Evolutionary conservation across 169 alveolate species (phyloP).

Genomic region (Eimeria falciformis): DNA sequence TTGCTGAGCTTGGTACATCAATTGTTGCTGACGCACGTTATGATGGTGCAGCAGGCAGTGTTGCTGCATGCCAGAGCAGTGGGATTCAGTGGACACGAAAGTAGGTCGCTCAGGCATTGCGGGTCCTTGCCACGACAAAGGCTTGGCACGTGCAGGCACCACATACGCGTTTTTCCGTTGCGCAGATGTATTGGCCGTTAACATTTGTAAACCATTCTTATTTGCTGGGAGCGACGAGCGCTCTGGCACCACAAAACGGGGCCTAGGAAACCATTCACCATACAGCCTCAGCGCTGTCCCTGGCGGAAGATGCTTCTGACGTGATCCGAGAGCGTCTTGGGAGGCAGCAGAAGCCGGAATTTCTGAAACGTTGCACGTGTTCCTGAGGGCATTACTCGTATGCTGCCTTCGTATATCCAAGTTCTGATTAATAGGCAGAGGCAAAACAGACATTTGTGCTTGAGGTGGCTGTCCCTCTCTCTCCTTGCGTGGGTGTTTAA

Average conservation of each 20-base stretch:
- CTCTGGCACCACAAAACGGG: neutral
- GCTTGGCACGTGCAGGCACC: neutral
- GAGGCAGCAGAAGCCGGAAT: conserved; percentile 15
- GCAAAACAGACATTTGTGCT: conserved; percentile 8
- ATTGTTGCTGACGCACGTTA: neutral
- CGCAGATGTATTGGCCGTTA: neutral
- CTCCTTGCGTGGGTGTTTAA: neutral
- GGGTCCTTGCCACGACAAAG: conserved; percentile 11
- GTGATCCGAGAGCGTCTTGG: conserved; percentile 30
- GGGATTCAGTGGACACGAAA: neutral
- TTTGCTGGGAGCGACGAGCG: conserved; percentile 56
- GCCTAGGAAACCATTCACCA: neutral
- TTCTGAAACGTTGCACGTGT: neutral
- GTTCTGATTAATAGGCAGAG: neutral
- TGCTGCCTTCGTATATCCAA: neutral
- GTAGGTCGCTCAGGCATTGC: neutral
- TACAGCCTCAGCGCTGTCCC: neutral
- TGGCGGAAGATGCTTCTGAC: neutral
- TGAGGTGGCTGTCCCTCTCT: neutral
- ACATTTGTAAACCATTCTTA: neutral
- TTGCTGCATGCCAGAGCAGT: neutral
- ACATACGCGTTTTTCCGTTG: conserved; percentile 12
- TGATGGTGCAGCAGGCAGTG: conserved; percentile 41
- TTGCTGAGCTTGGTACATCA: conserved; percentile 23
- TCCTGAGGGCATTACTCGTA: neutral